phyloP scores from a whole-genome alignment of 768 basidiomycete species.

The Cyclocybe cylindracea region DNA sequence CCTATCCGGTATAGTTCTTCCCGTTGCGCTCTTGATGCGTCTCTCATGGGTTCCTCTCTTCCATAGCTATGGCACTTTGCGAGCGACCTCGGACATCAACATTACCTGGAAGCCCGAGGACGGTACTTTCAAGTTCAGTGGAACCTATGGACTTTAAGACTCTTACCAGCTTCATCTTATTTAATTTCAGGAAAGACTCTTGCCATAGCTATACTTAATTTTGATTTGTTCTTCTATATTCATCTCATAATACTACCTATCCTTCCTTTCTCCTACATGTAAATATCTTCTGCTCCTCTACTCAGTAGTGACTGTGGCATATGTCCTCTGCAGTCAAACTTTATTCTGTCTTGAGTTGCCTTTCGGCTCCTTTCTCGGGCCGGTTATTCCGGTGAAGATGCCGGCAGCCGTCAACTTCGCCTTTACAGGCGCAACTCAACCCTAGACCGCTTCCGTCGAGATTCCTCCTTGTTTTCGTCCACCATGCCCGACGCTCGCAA shows the following conservation, averaged over 20 bases:
- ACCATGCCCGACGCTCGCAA: slow-evolving; percentile 21
- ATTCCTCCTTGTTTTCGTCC: neutral
- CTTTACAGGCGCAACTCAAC: too few relatives aligned
- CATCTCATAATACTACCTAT: too few relatives aligned
- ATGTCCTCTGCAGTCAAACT: too few relatives aligned
- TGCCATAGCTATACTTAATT: neutral
- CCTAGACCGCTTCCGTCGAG: too few relatives aligned
- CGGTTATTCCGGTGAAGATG: too few relatives aligned
- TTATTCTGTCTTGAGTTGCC: too few relatives aligned
- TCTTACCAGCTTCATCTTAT: neutral
- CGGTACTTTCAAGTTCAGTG: slow-evolving; percentile 61
- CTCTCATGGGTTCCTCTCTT: neutral
- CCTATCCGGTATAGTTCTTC: slow-evolving; percentile 34
- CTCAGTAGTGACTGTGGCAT: too few relatives aligned
- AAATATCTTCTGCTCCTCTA: too few relatives aligned
- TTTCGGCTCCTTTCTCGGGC: too few relatives aligned
- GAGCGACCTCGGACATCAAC: slow-evolving; percentile 44
- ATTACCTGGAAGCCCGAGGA: slow-evolving; percentile 43
- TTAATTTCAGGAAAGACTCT: neutral
- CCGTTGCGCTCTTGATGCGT: neutral
- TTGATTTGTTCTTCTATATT: neutral
- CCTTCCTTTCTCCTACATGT: too few relatives aligned
- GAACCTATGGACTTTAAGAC: slow-evolving; percentile 40
- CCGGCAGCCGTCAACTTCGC: too few relatives aligned
- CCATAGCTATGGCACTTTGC: slow-evolving; percentile 38